phyloP scores from a whole-genome alignment of 2,329 filamentous ascomycete species.

The Emmonsia crescens region DNA sequence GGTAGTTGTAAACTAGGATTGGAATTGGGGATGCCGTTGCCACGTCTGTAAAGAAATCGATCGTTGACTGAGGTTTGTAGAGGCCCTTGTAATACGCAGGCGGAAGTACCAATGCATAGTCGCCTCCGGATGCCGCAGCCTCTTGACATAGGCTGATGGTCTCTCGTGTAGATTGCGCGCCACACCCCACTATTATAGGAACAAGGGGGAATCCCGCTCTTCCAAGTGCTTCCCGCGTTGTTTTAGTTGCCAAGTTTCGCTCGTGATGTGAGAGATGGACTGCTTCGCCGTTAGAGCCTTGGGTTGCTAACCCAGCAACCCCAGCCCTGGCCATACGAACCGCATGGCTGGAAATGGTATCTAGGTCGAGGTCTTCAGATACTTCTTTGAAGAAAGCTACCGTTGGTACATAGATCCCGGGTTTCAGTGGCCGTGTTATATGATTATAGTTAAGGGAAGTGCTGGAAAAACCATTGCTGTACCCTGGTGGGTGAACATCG shows the following conservation, averaged over 20 bases:
- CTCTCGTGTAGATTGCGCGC: constrained; percentile 68
- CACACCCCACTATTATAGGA: constrained; percentile 74
- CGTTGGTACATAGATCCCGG: constrained; percentile 14
- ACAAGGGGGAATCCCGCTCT: constrained; percentile 63
- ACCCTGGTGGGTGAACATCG: constrained; percentile 2
- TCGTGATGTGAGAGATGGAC: constrained; percentile 72
- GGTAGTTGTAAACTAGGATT: constrained; percentile 85
- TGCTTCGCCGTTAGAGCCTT: constrained; percentile 87
- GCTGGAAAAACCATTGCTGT: constrained; percentile 9
- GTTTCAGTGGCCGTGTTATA: constrained; percentile 6
- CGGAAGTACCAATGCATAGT: constrained; percentile 69
- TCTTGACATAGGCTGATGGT: constrained; percentile 66
- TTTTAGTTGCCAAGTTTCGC: constrained; percentile 61
- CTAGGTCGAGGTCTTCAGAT: constrained; percentile 75
- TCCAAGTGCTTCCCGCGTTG: constrained; percentile 72
- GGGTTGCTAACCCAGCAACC: constrained; percentile 69
- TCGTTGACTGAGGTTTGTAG: constrained; percentile 62
- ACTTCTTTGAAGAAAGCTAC: constrained; percentile 82
- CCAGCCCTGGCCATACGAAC: constrained; percentile 66
- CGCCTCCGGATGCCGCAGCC: constrained; percentile 57
- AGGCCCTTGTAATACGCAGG: constrained; percentile 74
- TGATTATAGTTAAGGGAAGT: constrained; percentile 1
- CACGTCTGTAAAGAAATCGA: constrained; percentile 63
- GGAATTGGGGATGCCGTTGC: constrained; percentile 66
- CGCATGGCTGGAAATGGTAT: constrained; percentile 68